These are phyloP conservation scores for Penicillium sp. DNA, from an alignment of 2,329 filamentous ascomycete genomes.

Conservation along the genomic window DNA sequence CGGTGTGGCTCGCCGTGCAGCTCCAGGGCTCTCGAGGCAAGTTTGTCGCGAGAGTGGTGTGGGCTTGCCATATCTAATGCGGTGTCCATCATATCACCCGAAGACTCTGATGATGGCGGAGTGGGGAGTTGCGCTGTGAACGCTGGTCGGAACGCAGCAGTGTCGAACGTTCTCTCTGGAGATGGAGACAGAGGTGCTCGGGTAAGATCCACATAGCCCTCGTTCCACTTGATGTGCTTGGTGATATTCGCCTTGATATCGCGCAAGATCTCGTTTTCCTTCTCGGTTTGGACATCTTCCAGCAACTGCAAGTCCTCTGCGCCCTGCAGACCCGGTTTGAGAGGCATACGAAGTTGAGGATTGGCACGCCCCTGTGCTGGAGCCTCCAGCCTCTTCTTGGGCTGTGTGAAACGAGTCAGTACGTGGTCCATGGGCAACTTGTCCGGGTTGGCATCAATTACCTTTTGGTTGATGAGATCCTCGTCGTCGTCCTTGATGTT, in stretches of 20 bases:
- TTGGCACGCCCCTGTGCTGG: constrained; percentile 56
- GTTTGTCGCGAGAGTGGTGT: constrained; percentile 35
- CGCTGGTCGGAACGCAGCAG: constrained; percentile 61
- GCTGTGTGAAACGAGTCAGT: constrained; percentile 49
- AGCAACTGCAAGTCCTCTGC: constrained; percentile 76
- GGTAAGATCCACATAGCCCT: constrained; percentile 82
- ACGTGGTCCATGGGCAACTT: constrained; percentile 30
- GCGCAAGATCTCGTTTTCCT: constrained; percentile 71
- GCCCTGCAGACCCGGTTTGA: constrained; percentile 65
- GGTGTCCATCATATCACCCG: constrained; percentile 41
- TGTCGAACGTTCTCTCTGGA: constrained; percentile 57
- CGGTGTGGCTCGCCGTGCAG: constrained; percentile 42
- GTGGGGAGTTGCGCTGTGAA: constrained; percentile 61
- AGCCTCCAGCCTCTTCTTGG: constrained; percentile 66
- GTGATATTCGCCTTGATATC: constrained; percentile 83
- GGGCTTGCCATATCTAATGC: constrained; percentile 33
- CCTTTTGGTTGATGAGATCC: constrained; percentile 90
- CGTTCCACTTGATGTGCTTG: constrained; percentile 89
- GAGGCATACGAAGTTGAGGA: constrained; percentile 64
- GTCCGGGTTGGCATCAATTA: constrained; percentile 43
- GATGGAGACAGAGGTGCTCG: constrained; percentile 78
- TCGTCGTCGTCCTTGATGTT: constrained; percentile 91
- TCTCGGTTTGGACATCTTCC: constrained; percentile 72
- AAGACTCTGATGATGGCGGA: constrained; percentile 48
- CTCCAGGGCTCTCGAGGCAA: constrained; percentile 41